Evolutionary conservation across 306 rosid species (phyloP).

Genomic region (Fragaria vesca): DNA sequence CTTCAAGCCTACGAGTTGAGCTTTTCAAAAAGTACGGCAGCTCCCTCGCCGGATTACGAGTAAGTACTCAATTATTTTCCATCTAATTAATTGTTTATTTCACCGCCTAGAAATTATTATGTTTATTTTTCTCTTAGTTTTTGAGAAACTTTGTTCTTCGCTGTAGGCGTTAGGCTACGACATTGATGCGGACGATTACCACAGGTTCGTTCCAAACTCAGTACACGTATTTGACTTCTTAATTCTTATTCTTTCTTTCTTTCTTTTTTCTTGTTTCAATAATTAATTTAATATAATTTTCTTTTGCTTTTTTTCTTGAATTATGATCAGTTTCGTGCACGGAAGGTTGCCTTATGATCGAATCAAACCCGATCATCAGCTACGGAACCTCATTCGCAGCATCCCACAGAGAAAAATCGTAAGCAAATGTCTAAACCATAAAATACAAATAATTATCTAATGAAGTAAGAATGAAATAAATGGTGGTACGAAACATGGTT

Average conservation of each 20-base stretch:
- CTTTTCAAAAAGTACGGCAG: slow-evolving; percentile 88
- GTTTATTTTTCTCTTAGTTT: background rate
- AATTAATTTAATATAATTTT: background rate
- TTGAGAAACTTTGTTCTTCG: background rate
- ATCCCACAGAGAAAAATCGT: slow-evolving; percentile 73
- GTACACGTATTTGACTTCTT: background rate
- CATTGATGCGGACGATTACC: slow-evolving; percentile 75
- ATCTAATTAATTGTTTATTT: background rate
- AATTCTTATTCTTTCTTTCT: too few relatives aligned
- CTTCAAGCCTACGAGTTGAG: slow-evolving; percentile 58
- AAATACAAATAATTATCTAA: background rate
- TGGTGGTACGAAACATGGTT: background rate
- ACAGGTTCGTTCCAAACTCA: slow-evolving; percentile 37
- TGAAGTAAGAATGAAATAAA: background rate
- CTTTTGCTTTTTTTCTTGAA: background rate
- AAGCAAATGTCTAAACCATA: background rate
- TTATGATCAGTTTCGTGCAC: slow-evolving; percentile 66
- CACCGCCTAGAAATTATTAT: background rate
- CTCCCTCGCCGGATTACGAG: slow-evolving; percentile 88
- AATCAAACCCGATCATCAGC: slow-evolving; percentile 60
- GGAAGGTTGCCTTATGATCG: slow-evolving; percentile 80
- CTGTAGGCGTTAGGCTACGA: slow-evolving; percentile 70
- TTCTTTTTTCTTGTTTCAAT: background rate
- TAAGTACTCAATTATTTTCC: background rate
- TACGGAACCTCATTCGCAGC: slow-evolving; percentile 53